Evolutionary conservation across 148 eudicot genomes (phyloP), one percentile per base, ranked within the genome.

Genomic region (Selenicereus undatus): DNA sequence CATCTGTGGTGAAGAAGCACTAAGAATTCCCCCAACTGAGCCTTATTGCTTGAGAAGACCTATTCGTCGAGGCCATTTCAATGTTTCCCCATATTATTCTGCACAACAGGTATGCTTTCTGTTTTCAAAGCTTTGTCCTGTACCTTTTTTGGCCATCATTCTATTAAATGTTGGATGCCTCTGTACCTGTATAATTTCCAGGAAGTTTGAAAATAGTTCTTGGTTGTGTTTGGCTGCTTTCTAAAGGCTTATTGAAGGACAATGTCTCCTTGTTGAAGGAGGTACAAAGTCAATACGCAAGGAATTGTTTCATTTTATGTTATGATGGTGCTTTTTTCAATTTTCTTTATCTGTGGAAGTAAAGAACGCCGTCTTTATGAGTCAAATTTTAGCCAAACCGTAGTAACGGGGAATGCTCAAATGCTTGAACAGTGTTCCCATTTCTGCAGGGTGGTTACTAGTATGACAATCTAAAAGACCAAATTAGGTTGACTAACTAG

Each of bases 11-110:
- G 98, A 96, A 78, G 99, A 96, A 89, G 98, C 99, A 82, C 85
- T 93, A 72, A 88, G 89, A 89, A 94, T 94, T 86, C 88, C 98
- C 13, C 95, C 95, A 35, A 83, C 85, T 64, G 98, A 96, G 85
- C 99, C 99, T 71, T 96, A 94, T 90, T 92, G 98, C 93, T 81
- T 96, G 84, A 89, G 97, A 51, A 87, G 94, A 84, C 99, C 99
- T 70, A 92, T 96, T 74, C 99, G 99, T 79, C 86, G 99, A 83
- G 99, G 99, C 78, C 99, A 90, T 86, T 88, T 96, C 42, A 96
- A 96, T 88, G 90, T 96, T 78, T 96, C 99, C 85, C 90, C 87
- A 76, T 81, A 92, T 84, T 96, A 96, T 87, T 86, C 98, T 75
- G 88, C 90, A 82, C 97, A 94, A 85, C 99, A 96, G 95, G 99